Percentiles rank a stretch among this genome's conserved stretches.
Evolutionary conservation across 2,329 filamentous ascomycete species (phyloP).

Genomic region (Cladosporium sp.): DNA sequence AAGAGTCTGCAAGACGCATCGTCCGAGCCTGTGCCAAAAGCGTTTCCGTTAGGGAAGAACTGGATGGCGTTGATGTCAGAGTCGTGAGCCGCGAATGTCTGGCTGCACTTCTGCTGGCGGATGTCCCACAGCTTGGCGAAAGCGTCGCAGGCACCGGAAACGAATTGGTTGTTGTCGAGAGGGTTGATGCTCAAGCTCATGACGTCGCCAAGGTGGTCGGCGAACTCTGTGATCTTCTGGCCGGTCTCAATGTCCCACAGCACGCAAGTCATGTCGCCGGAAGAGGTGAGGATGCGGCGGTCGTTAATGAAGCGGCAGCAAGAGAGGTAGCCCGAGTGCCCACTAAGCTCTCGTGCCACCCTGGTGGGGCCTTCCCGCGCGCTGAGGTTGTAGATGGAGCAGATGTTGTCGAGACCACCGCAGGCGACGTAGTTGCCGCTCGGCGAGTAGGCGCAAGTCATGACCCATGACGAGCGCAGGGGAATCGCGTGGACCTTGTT

Average conservation of each 20-base stretch:
- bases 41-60: slow-evolving; percentile 98
- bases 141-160: slow-evolving; percentile 97
- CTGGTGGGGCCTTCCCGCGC: slow-evolving; percentile 95
- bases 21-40: slow-evolving; percentile 95
- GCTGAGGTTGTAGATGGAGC: slow-evolving; percentile 98
- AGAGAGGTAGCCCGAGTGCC: slow-evolving; percentile 92
- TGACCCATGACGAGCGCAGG: slow-evolving; percentile 96
- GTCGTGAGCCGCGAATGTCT: slow-evolving; percentile 97
- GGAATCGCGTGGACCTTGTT: slow-evolving; percentile 99
- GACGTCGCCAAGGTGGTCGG: slow-evolving; percentile 95
- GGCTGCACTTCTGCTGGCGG: slow-evolving; percentile 92
- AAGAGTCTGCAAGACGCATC: slow-evolving; percentile 96
- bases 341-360: slow-evolving; percentile 89
- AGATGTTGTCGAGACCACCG: slow-evolving; percentile 98
- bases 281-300: slow-evolving; percentile 93
- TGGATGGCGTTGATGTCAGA: slow-evolving; percentile 99
- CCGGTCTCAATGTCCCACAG: slow-evolving; percentile 99
- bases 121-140: slow-evolving; percentile 99
- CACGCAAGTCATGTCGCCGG: slow-evolving; percentile 99
- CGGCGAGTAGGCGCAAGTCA: slow-evolving; percentile 98
- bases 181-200: slow-evolving; percentile 99
- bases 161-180: slow-evolving; percentile 97
- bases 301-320: slow-evolving; percentile 99
- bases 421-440: slow-evolving; percentile 98
- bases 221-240: slow-evolving; percentile 94